Conservation (phyloP, 1,139 yeast genomes). For the Meyerozyma carpophila region DNA sequence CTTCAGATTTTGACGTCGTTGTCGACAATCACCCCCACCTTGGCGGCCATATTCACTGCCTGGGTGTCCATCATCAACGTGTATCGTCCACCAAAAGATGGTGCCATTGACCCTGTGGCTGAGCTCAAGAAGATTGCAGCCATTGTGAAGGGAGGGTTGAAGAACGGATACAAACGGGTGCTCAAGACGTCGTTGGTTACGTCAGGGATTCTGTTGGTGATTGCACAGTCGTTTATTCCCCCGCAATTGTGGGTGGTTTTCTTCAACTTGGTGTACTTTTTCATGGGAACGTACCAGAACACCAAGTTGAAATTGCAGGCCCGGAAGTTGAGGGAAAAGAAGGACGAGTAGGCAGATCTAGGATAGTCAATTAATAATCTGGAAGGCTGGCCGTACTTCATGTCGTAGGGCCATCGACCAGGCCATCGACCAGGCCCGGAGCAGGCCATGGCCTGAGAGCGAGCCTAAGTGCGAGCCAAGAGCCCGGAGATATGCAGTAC, state of each 20-base stretch:
- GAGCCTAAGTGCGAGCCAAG: too few relatives aligned
- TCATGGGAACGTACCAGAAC: conserved; percentile 76
- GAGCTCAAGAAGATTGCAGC: conserved; percentile 18
- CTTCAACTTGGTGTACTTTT: conserved; percentile 67
- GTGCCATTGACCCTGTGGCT: conserved; percentile 6
- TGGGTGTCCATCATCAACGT: conserved; percentile 48
- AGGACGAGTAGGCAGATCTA: background rate
- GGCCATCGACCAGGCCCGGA: too few relatives aligned
- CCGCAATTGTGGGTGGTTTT: conserved; percentile 84
- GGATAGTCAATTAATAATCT: too few relatives aligned
- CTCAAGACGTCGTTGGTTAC: conserved; percentile 61
- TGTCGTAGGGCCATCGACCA: too few relatives aligned
- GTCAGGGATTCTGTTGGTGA: conserved; percentile 53
- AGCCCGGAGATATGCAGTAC: too few relatives aligned
- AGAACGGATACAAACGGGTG: conserved; percentile 50
- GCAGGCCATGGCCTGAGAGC: too few relatives aligned
- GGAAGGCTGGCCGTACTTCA: too few relatives aligned
- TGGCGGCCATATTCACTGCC: conserved; percentile 51
- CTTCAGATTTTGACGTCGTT: conserved; percentile 59
- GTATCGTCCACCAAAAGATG: conserved; percentile 13
- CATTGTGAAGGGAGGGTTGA: conserved; percentile 34
- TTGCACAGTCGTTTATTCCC: conserved; percentile 71
- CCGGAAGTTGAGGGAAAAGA: conserved; percentile 9
- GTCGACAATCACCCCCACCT: conserved; percentile 58
- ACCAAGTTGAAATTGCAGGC: conserved; percentile 51